Conservation (phyloP, 495 filamentous ascomycete genomes). For the Aspergillus wentii region DNA sequence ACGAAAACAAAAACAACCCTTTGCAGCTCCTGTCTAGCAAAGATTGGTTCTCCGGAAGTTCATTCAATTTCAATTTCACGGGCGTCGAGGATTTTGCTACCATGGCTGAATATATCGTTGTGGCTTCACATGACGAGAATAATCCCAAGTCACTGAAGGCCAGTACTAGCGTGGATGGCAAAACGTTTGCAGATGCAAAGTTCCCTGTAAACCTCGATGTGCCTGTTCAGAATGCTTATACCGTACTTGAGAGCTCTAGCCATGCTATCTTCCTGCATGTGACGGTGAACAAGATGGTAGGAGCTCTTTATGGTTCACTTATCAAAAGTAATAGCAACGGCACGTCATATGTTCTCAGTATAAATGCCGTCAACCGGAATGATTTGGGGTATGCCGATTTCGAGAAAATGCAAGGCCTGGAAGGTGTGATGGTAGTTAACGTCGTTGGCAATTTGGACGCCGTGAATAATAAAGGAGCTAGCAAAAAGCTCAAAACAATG, state of each 20-base stretch:
- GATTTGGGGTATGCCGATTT: slow-evolving; percentile 80
- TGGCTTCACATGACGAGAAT: slow-evolving; percentile 62
- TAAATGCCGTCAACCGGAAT: slow-evolving; percentile 73
- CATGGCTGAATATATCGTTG: slow-evolving; percentile 92
- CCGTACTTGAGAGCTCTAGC: slow-evolving; percentile 86
- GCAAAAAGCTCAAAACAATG: slow-evolving; percentile 79
- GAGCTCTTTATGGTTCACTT: slow-evolving; percentile 72
- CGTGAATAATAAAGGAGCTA: slow-evolving; percentile 51
- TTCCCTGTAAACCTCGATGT: slow-evolving; percentile 83
- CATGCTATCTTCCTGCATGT: slow-evolving; percentile 93
- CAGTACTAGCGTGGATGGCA: slow-evolving; percentile 78
- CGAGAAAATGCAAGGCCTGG: slow-evolving; percentile 87
- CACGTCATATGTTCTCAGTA: slow-evolving; percentile 83
- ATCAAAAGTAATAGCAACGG: slow-evolving; percentile 98
- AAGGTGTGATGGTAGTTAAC: slow-evolving; percentile 86
- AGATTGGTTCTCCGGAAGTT: slow-evolving; percentile 64
- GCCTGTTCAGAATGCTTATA: slow-evolving; percentile 73
- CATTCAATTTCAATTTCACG: slow-evolving; percentile 48
- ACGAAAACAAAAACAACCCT: slow-evolving; percentile 54
- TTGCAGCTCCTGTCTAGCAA: slow-evolving; percentile 66
- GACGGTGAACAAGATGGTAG: slow-evolving; percentile 56
- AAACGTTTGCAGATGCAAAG: slow-evolving; percentile 71
- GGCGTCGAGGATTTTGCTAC: slow-evolving; percentile 82
- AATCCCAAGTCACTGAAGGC: slow-evolving; percentile 67
- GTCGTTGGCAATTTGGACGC: slow-evolving; percentile 68